Evolutionary conservation across 1,284 basidiomycete species (phyloP).

Genomic region (Malassezia globosa): DNA sequence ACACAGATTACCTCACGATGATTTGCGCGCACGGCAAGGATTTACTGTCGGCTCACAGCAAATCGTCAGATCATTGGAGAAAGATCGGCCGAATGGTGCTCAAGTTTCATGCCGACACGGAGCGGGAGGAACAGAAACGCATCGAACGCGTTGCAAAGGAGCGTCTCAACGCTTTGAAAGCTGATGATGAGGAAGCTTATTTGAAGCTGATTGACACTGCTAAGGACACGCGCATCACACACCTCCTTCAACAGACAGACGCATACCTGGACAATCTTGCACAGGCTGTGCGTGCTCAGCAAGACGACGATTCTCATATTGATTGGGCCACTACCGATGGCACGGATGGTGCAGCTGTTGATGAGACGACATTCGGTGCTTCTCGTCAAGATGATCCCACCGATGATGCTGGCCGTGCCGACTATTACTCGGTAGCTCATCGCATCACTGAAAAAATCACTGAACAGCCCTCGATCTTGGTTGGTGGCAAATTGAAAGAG

Average conservation of each 20-base stretch:
- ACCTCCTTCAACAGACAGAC: slow-evolving; percentile 87
- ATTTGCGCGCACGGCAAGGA: slow-evolving; percentile 78
- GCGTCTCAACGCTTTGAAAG: slow-evolving; percentile 92
- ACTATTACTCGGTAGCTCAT: slow-evolving; percentile 96
- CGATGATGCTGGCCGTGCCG: slow-evolving; percentile 60
- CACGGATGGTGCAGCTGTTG: slow-evolving; percentile 51
- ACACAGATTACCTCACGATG: slow-evolving; percentile 79
- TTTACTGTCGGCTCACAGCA: slow-evolving; percentile 57
- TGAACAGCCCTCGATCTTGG: slow-evolving; percentile 68
- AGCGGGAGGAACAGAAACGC: slow-evolving; percentile 55
- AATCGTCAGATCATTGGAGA: slow-evolving; percentile 49
- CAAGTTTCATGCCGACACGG: slow-evolving; percentile 51
- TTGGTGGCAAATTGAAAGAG: slow-evolving; percentile 49
- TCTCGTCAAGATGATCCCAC: slow-evolving; percentile 58
- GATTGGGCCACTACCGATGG: slow-evolving; percentile 32
- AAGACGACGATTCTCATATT: slow-evolving; percentile 58
- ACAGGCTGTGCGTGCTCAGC: slow-evolving; percentile 85
- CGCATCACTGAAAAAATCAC: slow-evolving; percentile 77
- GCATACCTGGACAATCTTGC: slow-evolving; percentile 87
- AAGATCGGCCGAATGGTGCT: slow-evolving; percentile 51
- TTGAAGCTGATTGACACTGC: slow-evolving; percentile 98
- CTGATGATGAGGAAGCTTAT: slow-evolving; percentile 98
- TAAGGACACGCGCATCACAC: slow-evolving; percentile 97
- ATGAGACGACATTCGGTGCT: slow-evolving; percentile 81
- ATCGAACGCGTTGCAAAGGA: slow-evolving; percentile 94